Base-by-base conservation (phyloP, 495 filamentous ascomycete species). In the Cudoniella acicularis region DNA sequence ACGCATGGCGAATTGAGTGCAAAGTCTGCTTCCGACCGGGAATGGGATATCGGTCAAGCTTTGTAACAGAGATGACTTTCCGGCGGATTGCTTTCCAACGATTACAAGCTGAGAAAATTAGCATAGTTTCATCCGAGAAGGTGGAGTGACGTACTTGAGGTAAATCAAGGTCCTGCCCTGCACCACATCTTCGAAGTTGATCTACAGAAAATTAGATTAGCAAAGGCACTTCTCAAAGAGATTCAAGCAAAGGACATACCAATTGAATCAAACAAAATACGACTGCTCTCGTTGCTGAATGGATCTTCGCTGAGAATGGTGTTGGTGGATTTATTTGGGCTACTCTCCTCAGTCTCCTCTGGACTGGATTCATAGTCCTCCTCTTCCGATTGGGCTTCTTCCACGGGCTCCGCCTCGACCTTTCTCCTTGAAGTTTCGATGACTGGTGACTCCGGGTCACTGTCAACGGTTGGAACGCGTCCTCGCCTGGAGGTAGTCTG, bases 1-100 rank as follows among this genome's bases (percentile, higher is more conserved):
- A 61, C 85, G 76, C 0, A 80, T 86, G 0, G 79, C 80, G 57
- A 82, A 85, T 0, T 81, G 72, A 0, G 84, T 87, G 61, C 79
- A 83, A n/a, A 83, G 73, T 13, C 74, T 76, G 13, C 70, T 70
- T 17, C 67, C 74, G 10, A 75, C 71, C 16, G 81, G 78, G 49
- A 83, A 80, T 0, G 76, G 70, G 42, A 84, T 71, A 1, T 74
- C 75, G 1, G 79, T 83, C 26, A 83, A 49, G 40, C 73, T 73
- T 68, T 82, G 76, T 0, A 83, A 67, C 1, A 80, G 66, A 0
- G 77, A 83, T 23, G 70, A 76, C 59, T 85, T 85, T 11, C 82
- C 81, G 0, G 77, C 77, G 0, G 78, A 82, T 59, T 82, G 78
- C 50, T 76, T 69, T 10, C 79, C 78, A 1, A 78, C 77, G 22